Conservation (phyloP, 495 filamentous ascomycete genomes). For the Letharia columbiana region DNA sequence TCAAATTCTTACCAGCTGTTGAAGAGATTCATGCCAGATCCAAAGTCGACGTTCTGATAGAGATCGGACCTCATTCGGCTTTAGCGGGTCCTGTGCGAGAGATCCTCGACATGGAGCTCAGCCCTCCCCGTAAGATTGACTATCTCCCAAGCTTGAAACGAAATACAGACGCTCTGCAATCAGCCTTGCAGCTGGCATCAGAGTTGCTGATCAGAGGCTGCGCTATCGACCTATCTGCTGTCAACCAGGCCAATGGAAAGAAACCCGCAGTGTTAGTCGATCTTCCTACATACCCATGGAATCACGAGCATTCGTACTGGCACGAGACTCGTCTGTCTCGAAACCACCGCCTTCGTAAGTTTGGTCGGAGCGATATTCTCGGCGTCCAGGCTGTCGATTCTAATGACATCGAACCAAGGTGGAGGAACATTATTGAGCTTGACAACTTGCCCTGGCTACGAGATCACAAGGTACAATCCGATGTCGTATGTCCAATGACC, state of each 20-base stretch:
- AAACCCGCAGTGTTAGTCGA: background rate
- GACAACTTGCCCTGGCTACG: background rate
- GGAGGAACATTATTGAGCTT: background rate
- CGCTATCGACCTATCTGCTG: background rate
- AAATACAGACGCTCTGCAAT: background rate
- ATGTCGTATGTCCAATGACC: background rate
- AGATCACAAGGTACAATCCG: background rate
- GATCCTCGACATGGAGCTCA: slow-evolving; percentile 14
- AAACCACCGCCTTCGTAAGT: background rate
- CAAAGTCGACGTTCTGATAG: slow-evolving; percentile 28
- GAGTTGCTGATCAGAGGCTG: background rate
- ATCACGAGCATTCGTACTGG: background rate
- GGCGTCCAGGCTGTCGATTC: background rate
- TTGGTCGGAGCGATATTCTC: background rate
- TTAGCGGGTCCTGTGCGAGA: slow-evolving; percentile 35
- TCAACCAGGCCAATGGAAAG: background rate
- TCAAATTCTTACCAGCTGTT: slow-evolving; percentile 9
- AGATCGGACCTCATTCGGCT: slow-evolving; percentile 41
- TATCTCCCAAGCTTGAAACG: background rate
- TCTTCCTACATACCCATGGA: background rate
- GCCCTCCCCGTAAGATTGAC: background rate
- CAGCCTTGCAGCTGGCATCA: background rate
- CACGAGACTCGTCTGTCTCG: background rate
- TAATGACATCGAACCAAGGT: background rate
- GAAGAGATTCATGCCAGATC: background rate